A percentile compares a stretch with the other conserved stretches of the same genome.
Evolutionary conservation across 2,329 filamentous ascomycete species (phyloP).

Genomic region (Fusarium sp.): DNA sequence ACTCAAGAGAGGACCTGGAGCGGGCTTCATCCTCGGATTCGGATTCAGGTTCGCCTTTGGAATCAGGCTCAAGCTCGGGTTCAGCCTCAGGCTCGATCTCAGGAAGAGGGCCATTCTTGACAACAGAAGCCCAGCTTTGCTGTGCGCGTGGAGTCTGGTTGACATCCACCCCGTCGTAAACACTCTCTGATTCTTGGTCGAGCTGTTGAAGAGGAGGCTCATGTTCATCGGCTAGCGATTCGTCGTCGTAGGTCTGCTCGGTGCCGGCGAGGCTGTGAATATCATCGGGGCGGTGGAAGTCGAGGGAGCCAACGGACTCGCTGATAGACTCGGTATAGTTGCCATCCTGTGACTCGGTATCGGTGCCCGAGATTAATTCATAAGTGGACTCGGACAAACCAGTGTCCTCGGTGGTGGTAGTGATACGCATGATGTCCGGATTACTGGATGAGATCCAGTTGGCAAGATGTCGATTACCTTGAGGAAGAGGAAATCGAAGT

Average conservation of each 20-base stretch:
- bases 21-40: constrained; percentile 62
- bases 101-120: constrained; percentile 35
- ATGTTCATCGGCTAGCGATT: constrained; percentile 56
- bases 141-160: constrained; percentile 30
- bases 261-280: constrained; percentile 67
- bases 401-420: constrained; percentile 63
- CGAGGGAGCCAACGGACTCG: constrained; percentile 67
- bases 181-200: constrained; percentile 24
- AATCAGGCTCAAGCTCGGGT: constrained; percentile 19
- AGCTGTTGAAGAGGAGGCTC: constrained; percentile 37
- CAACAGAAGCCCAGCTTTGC: constrained; percentile 35
- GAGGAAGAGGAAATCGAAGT: constrained; percentile 70
- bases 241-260: constrained; percentile 64
- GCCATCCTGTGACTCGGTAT: constrained; percentile 68
- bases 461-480: constrained; percentile 69
- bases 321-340: constrained; percentile 63
- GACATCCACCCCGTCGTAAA: constrained; percentile 15
- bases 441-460: constrained; percentile 73
- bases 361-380: constrained; percentile 69
- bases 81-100: constrained; percentile 32
- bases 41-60: constrained; percentile 49
- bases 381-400: constrained; percentile 70
- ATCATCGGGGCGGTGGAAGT: constrained; percentile 65
- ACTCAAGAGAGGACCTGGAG: constrained; percentile 61
- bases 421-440: constrained; percentile 69